Evolutionary conservation across 352 stramenopile species (phyloP).

Genomic region (Globisporangium uncinulatum): DNA sequence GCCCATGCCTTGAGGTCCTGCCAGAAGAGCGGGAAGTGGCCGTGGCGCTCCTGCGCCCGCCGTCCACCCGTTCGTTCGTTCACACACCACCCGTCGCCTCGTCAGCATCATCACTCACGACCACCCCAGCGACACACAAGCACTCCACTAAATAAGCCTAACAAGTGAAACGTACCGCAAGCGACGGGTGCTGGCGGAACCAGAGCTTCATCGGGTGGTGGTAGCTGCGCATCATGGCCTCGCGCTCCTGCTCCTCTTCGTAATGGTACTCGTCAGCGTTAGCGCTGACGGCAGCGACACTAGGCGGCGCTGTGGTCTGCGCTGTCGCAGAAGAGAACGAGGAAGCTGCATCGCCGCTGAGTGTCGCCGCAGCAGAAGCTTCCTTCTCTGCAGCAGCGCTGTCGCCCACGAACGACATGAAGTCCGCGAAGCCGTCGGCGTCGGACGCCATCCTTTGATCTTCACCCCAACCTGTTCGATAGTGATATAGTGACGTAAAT

Average conservation of each 20-base stretch:
- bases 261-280: constrained; percentile 61
- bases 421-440: constrained; percentile 58
- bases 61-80: constrained; percentile 13
- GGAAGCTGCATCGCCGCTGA: too few relatives aligned
- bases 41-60: constrained; percentile 58
- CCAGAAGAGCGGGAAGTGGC: constrained; percentile 92
- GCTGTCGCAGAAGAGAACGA: not conserved
- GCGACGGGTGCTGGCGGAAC: constrained; percentile 61
- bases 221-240: constrained; percentile 87
- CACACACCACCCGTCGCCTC: not conserved
- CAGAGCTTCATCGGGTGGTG: constrained; percentile 87
- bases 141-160: not conserved
- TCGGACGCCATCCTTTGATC: constrained; percentile 36
- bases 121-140: not conserved
- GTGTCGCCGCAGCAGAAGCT: not conserved
- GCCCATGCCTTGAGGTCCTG: constrained; percentile 93
- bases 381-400: constrained; percentile 9
- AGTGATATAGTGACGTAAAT: too few relatives aligned
- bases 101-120: constrained; percentile 1
- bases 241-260: constrained; percentile 82
- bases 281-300: not conserved
- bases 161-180: constrained; percentile 21
- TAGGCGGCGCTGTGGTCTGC: not conserved
- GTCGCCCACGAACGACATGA: constrained; percentile 57
- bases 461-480: not conserved